Conservation (phyloP, 78 protist species). For the Dictyostelium firmibasis region DNA sequence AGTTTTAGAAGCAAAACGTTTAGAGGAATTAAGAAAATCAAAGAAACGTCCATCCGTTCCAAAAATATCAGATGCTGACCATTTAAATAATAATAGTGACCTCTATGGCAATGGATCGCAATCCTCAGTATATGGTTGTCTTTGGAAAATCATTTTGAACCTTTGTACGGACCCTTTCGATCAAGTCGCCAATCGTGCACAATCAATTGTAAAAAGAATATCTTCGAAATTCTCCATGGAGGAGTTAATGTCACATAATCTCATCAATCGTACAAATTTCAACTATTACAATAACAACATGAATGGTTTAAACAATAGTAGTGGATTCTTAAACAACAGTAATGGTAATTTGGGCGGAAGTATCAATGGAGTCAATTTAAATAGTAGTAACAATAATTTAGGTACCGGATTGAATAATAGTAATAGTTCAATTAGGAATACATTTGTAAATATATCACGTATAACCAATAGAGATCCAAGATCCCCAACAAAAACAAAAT, state of each 20-base stretch:
- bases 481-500: slow-evolving; percentile 53
- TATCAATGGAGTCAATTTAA: not conserved
- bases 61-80: not conserved
- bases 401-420: not conserved
- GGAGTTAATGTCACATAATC: slow-evolving; percentile 27
- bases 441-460: slow-evolving; percentile 73
- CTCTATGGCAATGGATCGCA: slow-evolving; percentile 16
- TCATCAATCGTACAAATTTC: not conserved
- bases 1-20: slow-evolving; percentile 29
- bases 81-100: not conserved
- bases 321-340: not conserved
- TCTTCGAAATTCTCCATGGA: slow-evolving; percentile 22
- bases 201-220: slow-evolving; percentile 51
- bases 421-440: slow-evolving; percentile 25
- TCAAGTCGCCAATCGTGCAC: slow-evolving; percentile 56
- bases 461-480: slow-evolving; percentile 65
- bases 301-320: not conserved
- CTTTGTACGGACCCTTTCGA: slow-evolving; percentile 69
- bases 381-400: not conserved
- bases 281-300: not conserved
- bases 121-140: slow-evolving; percentile 52
- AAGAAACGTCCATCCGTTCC: not conserved
- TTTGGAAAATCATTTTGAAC: slow-evolving; percentile 77
- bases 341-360: not conserved
- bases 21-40: slow-evolving; percentile 37